These are phyloP conservation scores for Aspergillus floridensis DNA, from an alignment of 2,329 filamentous ascomycete genomes.

Conservation along the genomic window DNA sequence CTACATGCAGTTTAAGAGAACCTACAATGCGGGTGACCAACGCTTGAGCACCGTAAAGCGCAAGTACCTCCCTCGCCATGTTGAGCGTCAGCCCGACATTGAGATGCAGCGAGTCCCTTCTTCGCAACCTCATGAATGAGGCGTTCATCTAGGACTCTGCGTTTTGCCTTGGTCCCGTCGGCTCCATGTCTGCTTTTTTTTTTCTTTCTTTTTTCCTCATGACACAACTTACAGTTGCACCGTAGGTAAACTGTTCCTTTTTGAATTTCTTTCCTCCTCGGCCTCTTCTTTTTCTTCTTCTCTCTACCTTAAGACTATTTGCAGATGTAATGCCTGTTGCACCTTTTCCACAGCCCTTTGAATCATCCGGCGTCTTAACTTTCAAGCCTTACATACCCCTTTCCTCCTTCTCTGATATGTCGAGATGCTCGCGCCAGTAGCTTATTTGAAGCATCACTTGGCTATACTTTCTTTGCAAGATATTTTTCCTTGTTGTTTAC, in stretches of 20 bases:
- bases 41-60: constrained; percentile 65
- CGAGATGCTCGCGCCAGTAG: constrained; percentile 1
- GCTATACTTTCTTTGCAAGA: constrained; percentile 4
- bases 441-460: not conserved
- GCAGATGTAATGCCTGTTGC: constrained; percentile 5
- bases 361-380: not conserved
- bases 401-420: not conserved
- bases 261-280: constrained; percentile 1
- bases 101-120: constrained; percentile 68
- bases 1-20: constrained; percentile 81
- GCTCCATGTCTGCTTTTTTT: not conserved
- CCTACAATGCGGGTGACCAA: constrained; percentile 78
- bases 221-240: constrained; percentile 1
- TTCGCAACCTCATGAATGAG: constrained; percentile 20
- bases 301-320: not conserved
- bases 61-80: constrained; percentile 50
- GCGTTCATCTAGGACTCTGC: not conserved
- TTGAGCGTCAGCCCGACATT: constrained; percentile 56
- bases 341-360: constrained; percentile 1
- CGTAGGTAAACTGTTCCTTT: not conserved
- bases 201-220: not conserved
- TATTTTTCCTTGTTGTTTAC: not conserved
- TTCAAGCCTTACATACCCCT: constrained; percentile 5
- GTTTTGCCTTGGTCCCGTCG: not conserved
- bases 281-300: not conserved